Base-by-base conservation (phyloP, 768 basidiomycete genomes). In the Lentinus tigrinus region DNA sequence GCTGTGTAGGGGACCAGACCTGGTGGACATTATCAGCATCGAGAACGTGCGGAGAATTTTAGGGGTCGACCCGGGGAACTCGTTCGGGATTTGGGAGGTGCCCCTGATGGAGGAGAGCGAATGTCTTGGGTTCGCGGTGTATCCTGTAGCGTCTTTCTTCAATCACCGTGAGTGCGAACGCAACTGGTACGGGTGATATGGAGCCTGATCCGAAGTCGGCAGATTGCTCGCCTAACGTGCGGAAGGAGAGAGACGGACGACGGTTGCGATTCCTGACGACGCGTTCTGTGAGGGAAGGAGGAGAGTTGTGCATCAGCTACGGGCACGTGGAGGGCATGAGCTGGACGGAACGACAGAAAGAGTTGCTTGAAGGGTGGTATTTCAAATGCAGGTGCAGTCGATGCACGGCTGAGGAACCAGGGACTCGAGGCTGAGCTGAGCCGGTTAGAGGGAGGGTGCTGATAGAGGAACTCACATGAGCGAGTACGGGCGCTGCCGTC, bases 71-170 rank as follows among this genome's bases (percentile, higher is more conserved):
- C 78, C 80, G 23, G 85, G 86, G 21, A 88, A 88, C 60, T 78
- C 83, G 8, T 88, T 89, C 58, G 87, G 87, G 16, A 79, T 89
- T 46, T 88, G 83, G 83, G 85, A 88, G 58, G 66, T 57, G 43
- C 79, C 68, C 72, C 75, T 70, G 28, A 69, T 69, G 54, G 71
- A 72, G 58, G 75, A 74, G 19, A 79, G 72, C 43, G 69, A 70
- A 83, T 87, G 85, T 66, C 48, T 87, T 19, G 86, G 86, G 23
- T 89, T 84, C 80, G 83, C 79, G 4, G 74, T 86, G 60, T 88
- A 84, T 69, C 69, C 79, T 6, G 78, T 77, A 48, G 84, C 79
- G 0, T 85, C 85, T 19, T 87, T 83, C 70, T 89, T 88, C 66
- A 89, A 89, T 62, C 87, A 89, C 65, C 78, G 87, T 86, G 36